phyloP scores from a whole-genome alignment of 495 filamentous ascomycete species.

The Penicillium fimorum region DNA sequence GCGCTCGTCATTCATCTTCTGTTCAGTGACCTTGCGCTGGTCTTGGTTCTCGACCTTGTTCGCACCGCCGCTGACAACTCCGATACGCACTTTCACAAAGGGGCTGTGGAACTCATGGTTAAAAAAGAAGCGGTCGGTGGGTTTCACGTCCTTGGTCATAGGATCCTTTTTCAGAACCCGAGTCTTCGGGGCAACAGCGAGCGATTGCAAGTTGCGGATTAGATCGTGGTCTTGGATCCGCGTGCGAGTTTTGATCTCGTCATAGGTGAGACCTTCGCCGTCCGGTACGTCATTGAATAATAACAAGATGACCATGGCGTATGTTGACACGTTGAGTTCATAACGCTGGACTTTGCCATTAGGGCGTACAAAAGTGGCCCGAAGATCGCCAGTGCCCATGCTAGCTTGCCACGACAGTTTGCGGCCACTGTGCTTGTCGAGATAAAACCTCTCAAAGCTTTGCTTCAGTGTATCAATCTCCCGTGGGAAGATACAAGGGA shows the following conservation, averaged over 20 bases:
- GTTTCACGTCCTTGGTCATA: conserved; percentile 75
- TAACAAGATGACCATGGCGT: conserved; percentile 84
- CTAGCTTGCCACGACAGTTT: conserved; percentile 80
- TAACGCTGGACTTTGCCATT: conserved; percentile 72
- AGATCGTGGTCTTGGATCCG: conserved; percentile 80
- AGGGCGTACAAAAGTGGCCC: conserved; percentile 72
- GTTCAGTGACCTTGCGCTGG: conserved; percentile 83
- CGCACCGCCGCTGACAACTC: conserved; percentile 60
- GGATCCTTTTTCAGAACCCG: conserved; percentile 81
- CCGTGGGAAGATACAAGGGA: conserved; percentile 66
- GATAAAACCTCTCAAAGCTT: conserved; percentile 88
- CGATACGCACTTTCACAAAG: conserved; percentile 82
- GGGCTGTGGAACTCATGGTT: conserved; percentile 82
- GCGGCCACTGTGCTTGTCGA: conserved; percentile 80
- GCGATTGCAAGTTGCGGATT: conserved; percentile 74
- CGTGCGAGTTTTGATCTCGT: conserved; percentile 81
- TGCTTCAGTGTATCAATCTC: conserved; percentile 75
- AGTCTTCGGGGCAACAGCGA: conserved; percentile 83
- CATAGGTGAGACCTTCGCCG: conserved; percentile 66
- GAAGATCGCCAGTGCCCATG: conserved; percentile 85
- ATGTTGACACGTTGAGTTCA: conserved; percentile 90
- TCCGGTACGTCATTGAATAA: conserved; percentile 80
- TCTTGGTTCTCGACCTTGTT: conserved; percentile 84
- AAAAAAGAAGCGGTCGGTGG: conserved; percentile 78
- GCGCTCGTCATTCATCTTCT: conserved; percentile 79